Conservation (phyloP, 2,329 filamentous ascomycete species). For the Raffaelea deltoideospora region DNA sequence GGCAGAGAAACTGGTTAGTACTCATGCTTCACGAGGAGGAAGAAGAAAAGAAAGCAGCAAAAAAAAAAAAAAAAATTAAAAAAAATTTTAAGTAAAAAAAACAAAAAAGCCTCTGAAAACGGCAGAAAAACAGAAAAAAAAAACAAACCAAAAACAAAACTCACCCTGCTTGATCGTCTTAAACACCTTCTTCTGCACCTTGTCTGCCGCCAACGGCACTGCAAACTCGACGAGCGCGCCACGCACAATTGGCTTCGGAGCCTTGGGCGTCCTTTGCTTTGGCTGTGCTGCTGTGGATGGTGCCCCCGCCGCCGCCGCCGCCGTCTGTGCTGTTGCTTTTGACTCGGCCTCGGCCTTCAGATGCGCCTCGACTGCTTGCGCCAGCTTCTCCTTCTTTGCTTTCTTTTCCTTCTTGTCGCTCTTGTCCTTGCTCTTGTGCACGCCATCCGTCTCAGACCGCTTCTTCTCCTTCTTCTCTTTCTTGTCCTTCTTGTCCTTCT, state of each 20-base stretch:
- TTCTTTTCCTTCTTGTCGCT: conserved; percentile 53
- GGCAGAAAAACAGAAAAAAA: background rate
- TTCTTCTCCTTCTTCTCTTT: conserved; percentile 43
- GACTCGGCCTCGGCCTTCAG: conserved; percentile 26
- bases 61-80: background rate
- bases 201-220: conserved; percentile 64
- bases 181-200: conserved; percentile 53
- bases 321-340: no score
- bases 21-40: background rate
- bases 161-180: conserved; percentile 48
- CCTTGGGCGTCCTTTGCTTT: no score
- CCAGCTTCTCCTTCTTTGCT: conserved; percentile 60
- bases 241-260: conserved; percentile 20
- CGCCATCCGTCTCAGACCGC: conserved; percentile 37
- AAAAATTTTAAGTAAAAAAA: background rate
- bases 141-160: conserved; percentile 9
- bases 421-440: conserved; percentile 36
- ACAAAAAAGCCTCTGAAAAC: background rate
- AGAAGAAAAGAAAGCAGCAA: background rate
- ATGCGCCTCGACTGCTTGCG: conserved; percentile 49
- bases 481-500: conserved; percentile 22
- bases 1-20: conserved; percentile 8
- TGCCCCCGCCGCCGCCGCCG: conserved; percentile 22
- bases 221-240: conserved; percentile 62
- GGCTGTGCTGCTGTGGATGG: conserved; percentile 24